Percentiles rank a stretch among this genome's conserved stretches.
phyloP scores from a whole-genome alignment of 257 asterid species.

The Anisodus acutangulus region DNA sequence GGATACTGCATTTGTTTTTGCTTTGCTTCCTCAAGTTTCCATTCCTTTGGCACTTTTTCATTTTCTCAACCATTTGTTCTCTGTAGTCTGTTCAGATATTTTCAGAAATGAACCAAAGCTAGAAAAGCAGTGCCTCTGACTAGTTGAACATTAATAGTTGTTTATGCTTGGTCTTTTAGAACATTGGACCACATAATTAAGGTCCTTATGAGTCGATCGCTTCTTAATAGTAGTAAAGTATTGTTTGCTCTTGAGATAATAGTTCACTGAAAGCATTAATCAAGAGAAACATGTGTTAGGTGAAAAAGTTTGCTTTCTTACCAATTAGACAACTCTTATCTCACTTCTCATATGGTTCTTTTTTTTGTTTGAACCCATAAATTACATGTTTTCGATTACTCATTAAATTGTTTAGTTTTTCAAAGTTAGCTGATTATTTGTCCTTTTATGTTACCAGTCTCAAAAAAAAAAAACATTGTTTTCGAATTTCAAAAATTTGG shows the following conservation, averaged over 20 bases:
- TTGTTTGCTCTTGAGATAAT: background rate
- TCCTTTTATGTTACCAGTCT: no score
- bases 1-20: no score
- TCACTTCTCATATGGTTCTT: background rate
- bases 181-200: background rate
- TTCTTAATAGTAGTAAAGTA: background rate
- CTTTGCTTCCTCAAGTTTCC: background rate
- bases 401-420: no score
- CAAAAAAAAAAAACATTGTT: no score
- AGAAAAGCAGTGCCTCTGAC: background rate
- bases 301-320: slow-evolving; percentile 5
- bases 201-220: background rate
- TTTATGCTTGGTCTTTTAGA: background rate
- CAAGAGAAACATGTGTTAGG: background rate
- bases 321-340: background rate
- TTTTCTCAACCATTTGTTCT: background rate
- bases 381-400: no score
- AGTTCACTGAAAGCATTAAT: background rate
- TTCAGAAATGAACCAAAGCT: background rate
- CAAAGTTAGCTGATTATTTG: no score
- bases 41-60: background rate
- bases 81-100: background rate
- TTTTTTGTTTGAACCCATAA: no score
- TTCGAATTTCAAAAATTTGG: background rate
- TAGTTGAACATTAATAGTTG: background rate